Conservation (phyloP, 768 basidiomycete genomes). For the Xerocomellus intermedius region DNA sequence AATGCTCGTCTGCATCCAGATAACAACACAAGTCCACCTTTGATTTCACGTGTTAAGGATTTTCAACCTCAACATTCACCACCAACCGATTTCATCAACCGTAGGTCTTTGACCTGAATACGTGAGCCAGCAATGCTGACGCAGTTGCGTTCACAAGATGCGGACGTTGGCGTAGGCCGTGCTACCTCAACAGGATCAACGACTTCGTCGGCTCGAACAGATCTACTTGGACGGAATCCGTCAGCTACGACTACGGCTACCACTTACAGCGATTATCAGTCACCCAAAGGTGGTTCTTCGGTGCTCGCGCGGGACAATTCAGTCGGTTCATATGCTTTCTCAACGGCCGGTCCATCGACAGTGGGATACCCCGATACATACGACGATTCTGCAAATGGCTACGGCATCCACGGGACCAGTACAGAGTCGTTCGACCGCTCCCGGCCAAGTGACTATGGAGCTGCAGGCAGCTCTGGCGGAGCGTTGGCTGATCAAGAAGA, state of each 20-base stretch:
- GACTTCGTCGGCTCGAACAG: constrained; percentile 25
- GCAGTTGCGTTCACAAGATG: constrained; percentile 9
- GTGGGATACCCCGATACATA: constrained; percentile 15
- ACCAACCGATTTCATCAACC: constrained; percentile 20
- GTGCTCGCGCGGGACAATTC: constrained; percentile 16
- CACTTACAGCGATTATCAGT: constrained; percentile 17
- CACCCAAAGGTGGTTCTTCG: constrained; percentile 17
- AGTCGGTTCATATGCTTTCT: constrained; percentile 14
- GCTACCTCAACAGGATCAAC: constrained; percentile 32
- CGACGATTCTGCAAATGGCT: constrained; percentile 20
- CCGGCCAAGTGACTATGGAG: constrained; percentile 18
- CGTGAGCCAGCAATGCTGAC: constrained; percentile 2
- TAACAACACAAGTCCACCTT: constrained; percentile 3
- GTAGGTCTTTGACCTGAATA: constrained; percentile 18
- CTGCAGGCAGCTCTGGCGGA: constrained; percentile 14
- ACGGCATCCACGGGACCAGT: constrained; percentile 17
- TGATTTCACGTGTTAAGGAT: constrained; percentile 21
- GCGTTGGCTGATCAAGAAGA: constrained; percentile 27
- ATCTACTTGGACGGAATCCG: constrained; percentile 23
- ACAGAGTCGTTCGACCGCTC: constrained; percentile 28
- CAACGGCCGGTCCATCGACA: constrained; percentile 26
- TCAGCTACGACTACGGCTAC: constrained; percentile 30
- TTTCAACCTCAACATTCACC: constrained; percentile 17
- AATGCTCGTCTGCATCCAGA: constrained; percentile 16
- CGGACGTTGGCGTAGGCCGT: constrained; percentile 22